Evolutionary conservation across 2,329 filamentous ascomycete genomes (phyloP).

Genomic region (Phialemonium atrogriseum): DNA sequence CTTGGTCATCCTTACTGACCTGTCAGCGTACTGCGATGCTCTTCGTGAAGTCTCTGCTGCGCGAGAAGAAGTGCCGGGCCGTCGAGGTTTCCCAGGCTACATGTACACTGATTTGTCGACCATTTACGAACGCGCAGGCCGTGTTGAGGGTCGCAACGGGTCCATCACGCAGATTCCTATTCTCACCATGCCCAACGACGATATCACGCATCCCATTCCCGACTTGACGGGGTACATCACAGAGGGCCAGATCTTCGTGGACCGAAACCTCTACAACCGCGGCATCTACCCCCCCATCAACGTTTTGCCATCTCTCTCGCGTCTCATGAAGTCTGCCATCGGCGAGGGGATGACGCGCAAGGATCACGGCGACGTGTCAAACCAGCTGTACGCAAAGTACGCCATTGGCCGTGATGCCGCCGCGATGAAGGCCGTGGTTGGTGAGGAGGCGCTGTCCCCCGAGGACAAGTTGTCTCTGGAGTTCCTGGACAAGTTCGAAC

Average conservation of each 20-base stretch:
- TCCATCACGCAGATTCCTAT: conserved; percentile 99
- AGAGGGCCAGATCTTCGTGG: conserved; percentile 96
- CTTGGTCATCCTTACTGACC: conserved; percentile 93
- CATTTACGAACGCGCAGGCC: conserved; percentile 97
- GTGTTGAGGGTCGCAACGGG: conserved; percentile 92
- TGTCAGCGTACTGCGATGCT: conserved; percentile 97
- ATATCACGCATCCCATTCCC: conserved; percentile 98
- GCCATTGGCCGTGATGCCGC: conserved; percentile 97
- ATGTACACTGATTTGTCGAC: conserved; percentile 99
- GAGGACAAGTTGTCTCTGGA: conserved; percentile 98
- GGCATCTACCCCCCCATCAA: conserved; percentile 99
- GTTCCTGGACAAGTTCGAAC: conserved; percentile 98
- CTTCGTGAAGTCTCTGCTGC: conserved; percentile 97
- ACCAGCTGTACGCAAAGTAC: conserved; percentile 99
- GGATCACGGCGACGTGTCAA: conserved; percentile 97
- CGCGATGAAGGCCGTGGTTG: conserved; percentile 98
- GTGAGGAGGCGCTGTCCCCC: conserved; percentile 89
- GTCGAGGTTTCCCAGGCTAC: conserved; percentile 99
- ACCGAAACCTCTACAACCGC: conserved; percentile 89
- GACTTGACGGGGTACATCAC: conserved; percentile 99
- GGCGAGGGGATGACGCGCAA: conserved; percentile 94
- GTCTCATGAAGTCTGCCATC: conserved; percentile 99
- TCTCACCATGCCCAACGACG: conserved; percentile 98
- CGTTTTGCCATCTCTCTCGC: conserved; percentile 92
- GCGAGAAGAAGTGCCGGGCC: conserved; percentile 96